Evolutionary conservation across 2,329 filamentous ascomycete species (phyloP).

Genomic region (Fusarium sp.): DNA sequence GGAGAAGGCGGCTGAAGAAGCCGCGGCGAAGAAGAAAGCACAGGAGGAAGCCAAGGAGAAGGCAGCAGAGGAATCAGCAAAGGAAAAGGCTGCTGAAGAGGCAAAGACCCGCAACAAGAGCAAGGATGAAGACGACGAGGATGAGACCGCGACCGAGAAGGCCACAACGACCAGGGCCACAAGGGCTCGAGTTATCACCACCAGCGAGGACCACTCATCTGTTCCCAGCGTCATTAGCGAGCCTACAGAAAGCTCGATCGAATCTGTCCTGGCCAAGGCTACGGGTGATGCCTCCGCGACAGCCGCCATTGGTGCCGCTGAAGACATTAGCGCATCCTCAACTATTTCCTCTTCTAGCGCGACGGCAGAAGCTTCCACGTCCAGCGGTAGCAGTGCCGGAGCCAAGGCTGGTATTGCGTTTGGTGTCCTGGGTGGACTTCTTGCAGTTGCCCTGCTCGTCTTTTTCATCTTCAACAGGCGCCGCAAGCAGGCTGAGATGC

Average conservation of each 20-base stretch:
- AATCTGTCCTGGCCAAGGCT: constrained; percentile 46
- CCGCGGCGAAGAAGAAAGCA: neutral
- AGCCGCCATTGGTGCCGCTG: constrained; percentile 14
- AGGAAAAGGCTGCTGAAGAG: constrained; percentile 14
- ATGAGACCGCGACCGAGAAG: constrained; percentile 1
- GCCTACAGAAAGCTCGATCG: constrained; percentile 41
- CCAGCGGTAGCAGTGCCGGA: constrained; percentile 47
- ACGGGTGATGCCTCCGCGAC: constrained; percentile 34
- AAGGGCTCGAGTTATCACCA: constrained; percentile 24
- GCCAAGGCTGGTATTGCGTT: constrained; percentile 86
- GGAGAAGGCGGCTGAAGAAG: constrained; percentile 11
- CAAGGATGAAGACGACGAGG: constrained; percentile 7
- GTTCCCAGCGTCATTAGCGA: constrained; percentile 43
- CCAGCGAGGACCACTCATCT: constrained; percentile 32
- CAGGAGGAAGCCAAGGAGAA: neutral
- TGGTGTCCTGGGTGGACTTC: constrained; percentile 78
- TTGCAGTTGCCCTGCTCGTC: constrained; percentile 72
- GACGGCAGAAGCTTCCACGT: constrained; percentile 28
- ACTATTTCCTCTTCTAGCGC: constrained; percentile 34
- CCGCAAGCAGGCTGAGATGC: constrained; percentile 71
- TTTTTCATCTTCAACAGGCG: constrained; percentile 77
- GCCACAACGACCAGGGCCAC: constrained; percentile 33
- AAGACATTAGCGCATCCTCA: constrained; percentile 24
- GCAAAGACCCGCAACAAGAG: constrained; percentile 26
- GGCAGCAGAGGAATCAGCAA: neutral